Evolutionary conservation across 257 asterid species (phyloP), one percentile per base, ranked within the genome.

Genomic region (Gardenia jasminoides): DNA sequence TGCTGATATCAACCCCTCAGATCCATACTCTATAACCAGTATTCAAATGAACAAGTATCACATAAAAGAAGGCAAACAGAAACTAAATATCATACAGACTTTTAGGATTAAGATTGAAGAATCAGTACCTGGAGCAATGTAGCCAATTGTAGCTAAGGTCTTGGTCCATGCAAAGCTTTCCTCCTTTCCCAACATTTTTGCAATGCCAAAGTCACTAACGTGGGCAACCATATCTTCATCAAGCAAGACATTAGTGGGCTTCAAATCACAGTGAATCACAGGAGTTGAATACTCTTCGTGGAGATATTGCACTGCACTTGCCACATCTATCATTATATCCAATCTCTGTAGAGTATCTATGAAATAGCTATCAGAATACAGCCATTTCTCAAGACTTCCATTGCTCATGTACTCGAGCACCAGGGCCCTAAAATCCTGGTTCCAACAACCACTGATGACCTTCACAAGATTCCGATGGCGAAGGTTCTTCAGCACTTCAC

Each of bases 171-270:
- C 41, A 36, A 36, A 36, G 41, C 75, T 64, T 13, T 80, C 70
- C 22, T 72, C 82, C 46, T 65, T 19, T 3, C 48, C 72, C 58
- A 79, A 22, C 7, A 80, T 30, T 13, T 74, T 80, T 1, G 83
- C 46, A 33, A 80, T 67, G 13, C 83, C 83, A 66, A 74, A 80
- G 67, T 80, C 83, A n/a, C 75, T 74, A 7, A 80, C 61, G 15
- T 26, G 75, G 6, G 67, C 80, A 11, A 46, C 62, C 75, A 67
- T 66, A 2, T 48, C 46, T n/a, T 80, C 75, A 52, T 74, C 83
- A 11, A 80, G 8, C 0, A 80, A 39, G 83, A 80, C 31, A 39
- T 80, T 80, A 24, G 70, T 73, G 0, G 83, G 75, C n/a, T 79
- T 79, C 4, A 73, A 16, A 26, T 79, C 82, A 65, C 82, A 79